A percentile compares a stretch with the other conserved stretches of the same genome.
These are phyloP conservation scores for Suhomyces ambrosiae DNA, from an alignment of 1,139 yeast genomes.

Conservation along the genomic window DNA sequence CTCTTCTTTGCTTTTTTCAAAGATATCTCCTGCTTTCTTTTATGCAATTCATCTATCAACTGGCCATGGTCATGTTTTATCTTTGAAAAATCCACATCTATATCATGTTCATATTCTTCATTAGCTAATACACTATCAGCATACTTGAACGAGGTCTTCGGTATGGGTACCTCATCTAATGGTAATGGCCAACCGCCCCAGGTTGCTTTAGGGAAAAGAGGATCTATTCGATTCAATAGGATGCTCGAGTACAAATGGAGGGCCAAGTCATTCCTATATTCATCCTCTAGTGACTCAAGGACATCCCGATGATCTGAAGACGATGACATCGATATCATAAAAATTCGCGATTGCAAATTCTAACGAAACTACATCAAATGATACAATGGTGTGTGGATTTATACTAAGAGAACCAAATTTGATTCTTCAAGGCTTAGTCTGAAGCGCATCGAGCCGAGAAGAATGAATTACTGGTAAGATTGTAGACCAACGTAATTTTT, in stretches of 20 bases:
- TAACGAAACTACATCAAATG: too few relatives aligned
- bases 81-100: constrained; percentile 16
- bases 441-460: too few relatives aligned
- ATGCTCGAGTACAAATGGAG: constrained; percentile 53
- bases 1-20: not conserved
- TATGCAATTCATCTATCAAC: not conserved
- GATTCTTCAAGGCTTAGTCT: too few relatives aligned
- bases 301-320: constrained; percentile 29
- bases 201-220: constrained; percentile 33
- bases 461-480: too few relatives aligned
- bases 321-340: constrained; percentile 8
- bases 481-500: too few relatives aligned
- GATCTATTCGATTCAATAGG: constrained; percentile 42
- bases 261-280: constrained; percentile 49
- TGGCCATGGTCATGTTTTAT: constrained; percentile 1
- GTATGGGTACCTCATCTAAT: constrained; percentile 37
- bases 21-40: not conserved
- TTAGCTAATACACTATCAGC: constrained; percentile 24
- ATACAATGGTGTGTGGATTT: too few relatives aligned
- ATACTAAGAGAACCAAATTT: not conserved
- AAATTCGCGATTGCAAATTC: constrained; percentile 9
- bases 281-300: constrained; percentile 42
- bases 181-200: constrained; percentile 56
- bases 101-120: constrained; percentile 21
- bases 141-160: constrained; percentile 25